Percentiles rank a stretch among this genome's conserved stretches.
These are phyloP conservation scores for Deakozyma indianensis DNA, from an alignment of 805 yeast species.

Conservation along the genomic window DNA sequence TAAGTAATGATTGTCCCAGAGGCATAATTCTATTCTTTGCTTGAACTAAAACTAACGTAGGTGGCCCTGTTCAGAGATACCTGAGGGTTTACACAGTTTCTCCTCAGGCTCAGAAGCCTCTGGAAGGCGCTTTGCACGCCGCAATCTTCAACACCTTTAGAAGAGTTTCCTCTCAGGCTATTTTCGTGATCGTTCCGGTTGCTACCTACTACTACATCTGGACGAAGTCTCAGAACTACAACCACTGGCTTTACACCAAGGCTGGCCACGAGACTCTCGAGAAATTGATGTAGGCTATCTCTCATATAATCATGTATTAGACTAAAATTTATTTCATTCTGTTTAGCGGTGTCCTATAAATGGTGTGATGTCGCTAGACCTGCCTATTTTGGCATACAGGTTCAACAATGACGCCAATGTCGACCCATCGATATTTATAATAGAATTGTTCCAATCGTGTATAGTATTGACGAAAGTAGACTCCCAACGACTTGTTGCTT, in stretches of 20 bases:
- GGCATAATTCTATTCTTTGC: background rate
- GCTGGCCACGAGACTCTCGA: slow-evolving; percentile 93
- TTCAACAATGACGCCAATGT: no score
- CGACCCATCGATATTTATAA: no score
- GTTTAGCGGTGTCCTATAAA: no score
- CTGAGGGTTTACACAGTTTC: slow-evolving; percentile 76
- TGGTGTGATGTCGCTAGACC: no score
- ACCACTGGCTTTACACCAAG: slow-evolving; percentile 89
- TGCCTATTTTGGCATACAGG: no score
- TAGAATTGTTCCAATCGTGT: no score
- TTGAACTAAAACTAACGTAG: slow-evolving; percentile 10
- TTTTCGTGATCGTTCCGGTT: slow-evolving; percentile 67
- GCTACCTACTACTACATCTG: slow-evolving; percentile 74
- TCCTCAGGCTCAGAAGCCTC: slow-evolving; percentile 85
- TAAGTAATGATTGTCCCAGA: slow-evolving; percentile 13
- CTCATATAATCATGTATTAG: background rate
- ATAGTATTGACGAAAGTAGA: no score
- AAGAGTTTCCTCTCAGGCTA: slow-evolving; percentile 76
- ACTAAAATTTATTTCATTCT: no score
- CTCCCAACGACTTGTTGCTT: no score
- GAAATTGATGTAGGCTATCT: slow-evolving; percentile 22
- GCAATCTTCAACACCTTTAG: slow-evolving; percentile 89
- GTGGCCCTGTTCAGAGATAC: slow-evolving; percentile 52
- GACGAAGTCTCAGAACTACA: slow-evolving; percentile 75
- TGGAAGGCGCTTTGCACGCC: slow-evolving; percentile 72